These are phyloP conservation scores for Ophiostoma piceae DNA, from an alignment of 2,329 filamentous ascomycete genomes.

Conservation along the genomic window DNA sequence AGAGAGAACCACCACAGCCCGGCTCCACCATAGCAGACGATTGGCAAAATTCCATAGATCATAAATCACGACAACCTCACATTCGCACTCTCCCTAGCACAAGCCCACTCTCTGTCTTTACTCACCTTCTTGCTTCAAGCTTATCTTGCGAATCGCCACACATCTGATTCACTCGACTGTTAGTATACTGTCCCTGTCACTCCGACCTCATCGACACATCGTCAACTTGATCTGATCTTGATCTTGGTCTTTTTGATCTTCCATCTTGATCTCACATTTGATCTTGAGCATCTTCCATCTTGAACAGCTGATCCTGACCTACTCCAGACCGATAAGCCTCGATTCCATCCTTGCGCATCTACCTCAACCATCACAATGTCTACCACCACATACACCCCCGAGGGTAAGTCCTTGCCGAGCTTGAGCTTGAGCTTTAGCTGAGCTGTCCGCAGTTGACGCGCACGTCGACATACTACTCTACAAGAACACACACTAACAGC, in stretches of 20 bases:
- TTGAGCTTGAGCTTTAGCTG: too few species aligned
- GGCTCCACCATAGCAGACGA: constrained; percentile 29
- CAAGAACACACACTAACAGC: not conserved
- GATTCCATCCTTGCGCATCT: not conserved
- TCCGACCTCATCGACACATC: not conserved
- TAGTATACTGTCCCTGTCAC: not conserved
- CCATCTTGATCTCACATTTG: not conserved
- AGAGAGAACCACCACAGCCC: not conserved
- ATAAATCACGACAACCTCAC: constrained; percentile 23
- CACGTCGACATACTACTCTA: not conserved
- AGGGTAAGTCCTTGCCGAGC: constrained; percentile 35
- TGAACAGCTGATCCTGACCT: not conserved
- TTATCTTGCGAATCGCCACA: not conserved
- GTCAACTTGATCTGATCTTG: not conserved
- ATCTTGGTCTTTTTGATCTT: not conserved
- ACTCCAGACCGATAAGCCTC: not conserved
- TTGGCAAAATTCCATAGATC: constrained; percentile 22
- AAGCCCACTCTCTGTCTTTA: not conserved
- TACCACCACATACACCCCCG: constrained; percentile 34
- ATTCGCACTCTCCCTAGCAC: constrained; percentile 19
- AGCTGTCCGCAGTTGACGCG: not conserved
- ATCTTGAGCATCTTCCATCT: not conserved
- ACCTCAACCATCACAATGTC: constrained; percentile 29
- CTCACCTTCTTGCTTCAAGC: not conserved
- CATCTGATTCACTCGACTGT: constrained; percentile 6